These are phyloP conservation scores for Candida tunisiensis DNA, from an alignment of 1,139 yeast species.

Conservation along the genomic window DNA sequence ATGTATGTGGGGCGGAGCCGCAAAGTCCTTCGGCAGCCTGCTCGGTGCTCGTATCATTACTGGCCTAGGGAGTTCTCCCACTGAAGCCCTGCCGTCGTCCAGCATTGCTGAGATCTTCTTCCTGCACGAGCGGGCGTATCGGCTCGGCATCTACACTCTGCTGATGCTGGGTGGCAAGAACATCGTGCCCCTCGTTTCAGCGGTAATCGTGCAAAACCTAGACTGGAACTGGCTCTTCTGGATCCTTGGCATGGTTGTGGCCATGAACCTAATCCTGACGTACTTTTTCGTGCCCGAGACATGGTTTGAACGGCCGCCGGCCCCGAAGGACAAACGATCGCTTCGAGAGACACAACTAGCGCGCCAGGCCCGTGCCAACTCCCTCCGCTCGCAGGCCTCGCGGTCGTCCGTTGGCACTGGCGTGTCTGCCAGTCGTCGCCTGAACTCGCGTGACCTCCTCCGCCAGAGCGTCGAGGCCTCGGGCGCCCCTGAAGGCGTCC, in stretches of 20 bases:
- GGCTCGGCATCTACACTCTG: conserved; percentile 45
- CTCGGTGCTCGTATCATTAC: conserved; percentile 41
- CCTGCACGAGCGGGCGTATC: conserved; percentile 49
- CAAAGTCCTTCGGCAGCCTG: conserved; percentile 31
- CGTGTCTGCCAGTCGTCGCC: too few species aligned
- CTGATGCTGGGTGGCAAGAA: conserved; percentile 47
- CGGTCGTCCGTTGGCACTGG: too few species aligned
- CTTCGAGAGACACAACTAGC: conserved; percentile 34
- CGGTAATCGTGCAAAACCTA: conserved; percentile 31
- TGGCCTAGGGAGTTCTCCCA: conserved; percentile 45
- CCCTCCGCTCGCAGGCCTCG: conserved; percentile 3
- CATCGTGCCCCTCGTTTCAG: conserved; percentile 38
- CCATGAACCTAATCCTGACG: conserved; percentile 27
- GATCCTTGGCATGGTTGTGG: conserved; percentile 39
- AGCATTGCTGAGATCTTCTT: conserved; percentile 49
- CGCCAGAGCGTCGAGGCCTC: too few species aligned
- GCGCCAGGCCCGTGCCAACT: conserved; percentile 19
- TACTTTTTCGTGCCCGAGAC: conserved; percentile 48
- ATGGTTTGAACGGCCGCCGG: conserved; percentile 44
- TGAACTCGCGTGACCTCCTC: too few species aligned
- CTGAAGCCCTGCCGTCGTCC: conserved; percentile 44
- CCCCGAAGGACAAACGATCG: conserved; percentile 31
- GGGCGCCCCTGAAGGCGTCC: too few species aligned
- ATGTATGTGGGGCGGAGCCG: conserved; percentile 36
- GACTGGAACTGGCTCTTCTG: conserved; percentile 49